These are phyloP conservation scores for Allium sativum DNA, from an alignment of 106 monocot genomes.

Conservation along the genomic window DNA sequence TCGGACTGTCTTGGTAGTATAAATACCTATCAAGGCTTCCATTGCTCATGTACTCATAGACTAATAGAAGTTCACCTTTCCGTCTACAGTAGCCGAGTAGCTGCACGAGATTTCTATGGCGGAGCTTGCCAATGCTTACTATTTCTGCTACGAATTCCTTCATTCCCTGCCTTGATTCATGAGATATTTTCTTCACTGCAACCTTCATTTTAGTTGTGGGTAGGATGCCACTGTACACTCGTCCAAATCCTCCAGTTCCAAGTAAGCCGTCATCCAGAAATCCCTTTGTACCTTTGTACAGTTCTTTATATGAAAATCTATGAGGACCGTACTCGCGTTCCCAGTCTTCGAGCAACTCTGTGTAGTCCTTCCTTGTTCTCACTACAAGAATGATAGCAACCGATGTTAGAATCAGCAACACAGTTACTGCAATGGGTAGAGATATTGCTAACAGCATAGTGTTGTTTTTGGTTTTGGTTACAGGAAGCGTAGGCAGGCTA, in stretches of 20 bases:
- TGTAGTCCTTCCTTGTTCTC: background rate
- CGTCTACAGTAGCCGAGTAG: constrained; percentile 63
- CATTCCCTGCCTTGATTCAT: constrained; percentile 21
- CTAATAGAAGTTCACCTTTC: constrained; percentile 49
- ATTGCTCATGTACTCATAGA: constrained; percentile 86
- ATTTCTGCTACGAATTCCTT: constrained; percentile 49
- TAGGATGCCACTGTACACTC: constrained; percentile 39
- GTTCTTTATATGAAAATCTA: constrained; percentile 48
- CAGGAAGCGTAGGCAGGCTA: constrained; percentile 4
- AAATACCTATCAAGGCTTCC: constrained; percentile 50
- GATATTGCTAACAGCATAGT: no score
- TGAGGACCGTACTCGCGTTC: constrained; percentile 26
- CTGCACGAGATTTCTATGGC: constrained; percentile 64
- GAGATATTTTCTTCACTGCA: constrained; percentile 54
- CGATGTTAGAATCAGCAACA: background rate
- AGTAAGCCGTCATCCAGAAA: constrained; percentile 42
- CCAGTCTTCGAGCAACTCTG: constrained; percentile 4
- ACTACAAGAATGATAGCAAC: background rate
- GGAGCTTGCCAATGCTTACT: constrained; percentile 32
- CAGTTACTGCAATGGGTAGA: background rate
- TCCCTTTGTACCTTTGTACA: constrained; percentile 40
- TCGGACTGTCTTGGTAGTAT: constrained; percentile 3
- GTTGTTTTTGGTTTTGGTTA: background rate
- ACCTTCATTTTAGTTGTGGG: constrained; percentile 15
- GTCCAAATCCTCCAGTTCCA: constrained; percentile 53